Evolutionary conservation across 768 basidiomycete species (phyloP).

Genomic region (Omphalotus guepiniiformis): DNA sequence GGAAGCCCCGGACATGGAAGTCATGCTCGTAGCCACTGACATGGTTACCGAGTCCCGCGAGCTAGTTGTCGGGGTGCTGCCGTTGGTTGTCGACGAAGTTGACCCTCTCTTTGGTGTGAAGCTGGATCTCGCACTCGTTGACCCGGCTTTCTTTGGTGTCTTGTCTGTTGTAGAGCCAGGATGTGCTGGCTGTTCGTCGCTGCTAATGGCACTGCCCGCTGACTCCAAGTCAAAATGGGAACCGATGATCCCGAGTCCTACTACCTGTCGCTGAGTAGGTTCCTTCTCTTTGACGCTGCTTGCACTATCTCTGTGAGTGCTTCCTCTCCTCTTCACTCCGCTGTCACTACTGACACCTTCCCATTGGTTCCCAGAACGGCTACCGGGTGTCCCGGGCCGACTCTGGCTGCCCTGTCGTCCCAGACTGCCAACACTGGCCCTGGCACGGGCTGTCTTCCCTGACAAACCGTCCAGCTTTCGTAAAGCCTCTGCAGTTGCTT

Average conservation of each 20-base stretch:
- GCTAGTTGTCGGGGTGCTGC: constrained; percentile 72
- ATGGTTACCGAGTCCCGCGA: constrained; percentile 86
- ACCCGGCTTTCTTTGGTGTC: constrained; percentile 60
- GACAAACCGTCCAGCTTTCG: constrained; percentile 89
- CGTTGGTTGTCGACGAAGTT: constrained; percentile 83
- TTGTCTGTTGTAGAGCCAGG: constrained; percentile 48
- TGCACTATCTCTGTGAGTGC: constrained; percentile 38
- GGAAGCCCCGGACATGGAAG: constrained; percentile 69
- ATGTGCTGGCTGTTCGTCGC: constrained; percentile 51
- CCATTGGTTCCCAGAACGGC: constrained; percentile 66
- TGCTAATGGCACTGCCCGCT: constrained; percentile 43
- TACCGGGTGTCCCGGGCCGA: constrained; percentile 71
- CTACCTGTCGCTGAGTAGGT: constrained; percentile 30
- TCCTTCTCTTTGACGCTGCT: constrained; percentile 41
- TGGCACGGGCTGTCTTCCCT: constrained; percentile 69
- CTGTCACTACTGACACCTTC: constrained; percentile 51
- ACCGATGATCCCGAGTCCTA: constrained; percentile 31
- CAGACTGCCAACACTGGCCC: constrained; percentile 73
- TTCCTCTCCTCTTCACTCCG: constrained; percentile 27
- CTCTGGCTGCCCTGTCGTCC: constrained; percentile 62
- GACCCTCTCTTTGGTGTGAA: constrained; percentile 87
- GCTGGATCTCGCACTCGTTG: constrained; percentile 58
- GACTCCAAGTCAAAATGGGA: constrained; percentile 38
- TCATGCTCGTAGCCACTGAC: constrained; percentile 72
- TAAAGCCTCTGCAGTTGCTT: constrained; percentile 85